Evolutionary conservation across 768 basidiomycete species (phyloP).

Genomic region (Hygrophorus russula): DNA sequence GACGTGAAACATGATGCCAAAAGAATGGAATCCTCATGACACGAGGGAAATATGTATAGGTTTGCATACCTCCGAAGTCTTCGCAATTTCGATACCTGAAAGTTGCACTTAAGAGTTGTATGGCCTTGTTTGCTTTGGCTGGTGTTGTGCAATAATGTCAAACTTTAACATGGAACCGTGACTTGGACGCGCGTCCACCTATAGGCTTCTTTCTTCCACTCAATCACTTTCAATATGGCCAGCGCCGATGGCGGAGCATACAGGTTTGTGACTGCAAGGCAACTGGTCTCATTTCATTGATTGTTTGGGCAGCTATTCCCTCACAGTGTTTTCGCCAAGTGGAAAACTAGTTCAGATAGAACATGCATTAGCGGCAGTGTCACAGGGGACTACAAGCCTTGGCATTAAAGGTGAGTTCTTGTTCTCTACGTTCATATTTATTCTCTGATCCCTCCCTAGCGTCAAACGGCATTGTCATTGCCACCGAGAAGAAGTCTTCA

Average conservation of each 20-base stretch:
- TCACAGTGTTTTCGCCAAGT: conserved; percentile 98
- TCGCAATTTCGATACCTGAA: no score
- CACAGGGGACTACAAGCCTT: conserved; percentile 90
- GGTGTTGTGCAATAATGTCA: conserved; percentile 82
- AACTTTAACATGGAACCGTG: conserved; percentile 4
- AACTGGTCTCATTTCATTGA: conserved; percentile 1
- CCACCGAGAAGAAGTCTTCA: conserved; percentile 98
- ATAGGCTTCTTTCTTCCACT: conserved; percentile 2
- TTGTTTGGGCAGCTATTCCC: conserved; percentile 66
- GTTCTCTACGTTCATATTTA: conserved; percentile 5
- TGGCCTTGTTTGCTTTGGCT: conserved; percentile 46
- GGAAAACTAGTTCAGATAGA: conserved; percentile 99
- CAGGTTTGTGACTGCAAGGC: conserved; percentile 31
- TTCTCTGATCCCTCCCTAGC: conserved; percentile 37
- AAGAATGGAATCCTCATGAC: no score
- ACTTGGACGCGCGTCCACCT: conserved; percentile 14
- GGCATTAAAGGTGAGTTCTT: conserved; percentile 84
- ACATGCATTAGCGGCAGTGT: conserved; percentile 94
- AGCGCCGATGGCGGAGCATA: conserved; percentile 76
- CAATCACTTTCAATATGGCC: conserved; percentile 41
- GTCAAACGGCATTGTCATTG: conserved; percentile 98
- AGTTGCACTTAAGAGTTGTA: no score
- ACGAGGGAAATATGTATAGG: no score
- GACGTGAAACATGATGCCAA: no score
- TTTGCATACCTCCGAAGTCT: no score